phyloP scores from a whole-genome alignment of 768 basidiomycete genomes.

The Crassisporium funariophilum region DNA sequence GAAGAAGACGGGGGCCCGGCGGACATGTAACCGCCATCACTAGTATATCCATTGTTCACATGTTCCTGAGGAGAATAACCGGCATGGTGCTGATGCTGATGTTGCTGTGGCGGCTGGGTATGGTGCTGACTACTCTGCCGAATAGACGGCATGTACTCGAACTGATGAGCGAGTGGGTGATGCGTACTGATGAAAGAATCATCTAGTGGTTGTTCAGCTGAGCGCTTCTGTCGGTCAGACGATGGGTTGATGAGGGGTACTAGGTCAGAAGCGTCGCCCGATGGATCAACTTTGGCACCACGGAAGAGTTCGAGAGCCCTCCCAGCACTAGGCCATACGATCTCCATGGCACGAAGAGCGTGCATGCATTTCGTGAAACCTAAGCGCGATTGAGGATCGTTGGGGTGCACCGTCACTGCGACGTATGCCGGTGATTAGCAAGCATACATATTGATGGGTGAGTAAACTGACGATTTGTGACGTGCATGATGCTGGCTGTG shows the following conservation, averaged over 20 bases:
- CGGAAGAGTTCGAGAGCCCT: conserved; percentile 74
- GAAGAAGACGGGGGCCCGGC: conserved; percentile 1
- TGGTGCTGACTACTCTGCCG: conserved; percentile 5
- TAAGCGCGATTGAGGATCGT: conserved; percentile 68
- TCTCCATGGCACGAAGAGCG: conserved; percentile 62
- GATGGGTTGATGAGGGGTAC: conserved; percentile 19
- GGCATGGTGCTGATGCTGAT: conserved; percentile 8
- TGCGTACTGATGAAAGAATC: conserved; percentile 26
- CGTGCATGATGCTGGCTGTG: conserved; percentile 79
- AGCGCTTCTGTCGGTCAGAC: conserved; percentile 55
- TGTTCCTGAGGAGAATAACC: conserved; percentile 6
- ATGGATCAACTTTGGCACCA: conserved; percentile 52
- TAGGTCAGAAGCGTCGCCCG: conserved; percentile 9
- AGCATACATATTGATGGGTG: neutral
- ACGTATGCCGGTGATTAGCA: neutral
- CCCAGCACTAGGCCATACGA: conserved; percentile 75
- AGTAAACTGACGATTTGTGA: conserved; percentile 60
- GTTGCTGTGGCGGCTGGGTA: conserved; percentile 5
- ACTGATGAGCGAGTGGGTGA: neutral
- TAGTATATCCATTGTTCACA: conserved; percentile 5
- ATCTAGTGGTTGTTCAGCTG: conserved; percentile 53
- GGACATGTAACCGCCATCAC: neutral
- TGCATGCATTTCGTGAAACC: conserved; percentile 71
- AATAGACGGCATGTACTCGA: conserved; percentile 11
- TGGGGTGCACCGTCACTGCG: conserved; percentile 62